Conservation (phyloP, 257 asterid genomes). For the Fraxinus anomala region DNA sequence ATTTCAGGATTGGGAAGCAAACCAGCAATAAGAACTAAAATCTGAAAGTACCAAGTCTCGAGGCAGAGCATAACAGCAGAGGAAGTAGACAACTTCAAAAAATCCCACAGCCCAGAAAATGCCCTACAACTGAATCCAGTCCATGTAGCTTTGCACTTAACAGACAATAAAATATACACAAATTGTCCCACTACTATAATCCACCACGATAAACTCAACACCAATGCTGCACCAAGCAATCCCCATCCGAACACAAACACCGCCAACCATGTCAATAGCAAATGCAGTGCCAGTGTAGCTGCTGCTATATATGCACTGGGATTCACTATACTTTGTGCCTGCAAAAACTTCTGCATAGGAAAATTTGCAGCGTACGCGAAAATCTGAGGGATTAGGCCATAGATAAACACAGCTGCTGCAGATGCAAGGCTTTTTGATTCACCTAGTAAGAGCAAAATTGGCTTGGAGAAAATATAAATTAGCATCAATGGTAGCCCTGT, state of each 20-base stretch:
- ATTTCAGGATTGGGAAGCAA: constrained; percentile 57
- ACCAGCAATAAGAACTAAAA: constrained; percentile 53
- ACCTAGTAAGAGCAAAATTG: constrained; percentile 50
- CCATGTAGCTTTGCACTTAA: constrained; percentile 53
- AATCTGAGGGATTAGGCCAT: constrained; percentile 63
- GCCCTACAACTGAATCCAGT: constrained; percentile 53
- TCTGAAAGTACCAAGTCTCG: constrained; percentile 65
- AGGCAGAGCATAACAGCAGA: constrained; percentile 68
- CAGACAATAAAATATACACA: constrained; percentile 42
- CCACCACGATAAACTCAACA: constrained; percentile 71
- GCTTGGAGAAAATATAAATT: constrained; percentile 46
- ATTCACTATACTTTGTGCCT: constrained; percentile 63
- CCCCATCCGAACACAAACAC: constrained; percentile 53
- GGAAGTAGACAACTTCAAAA: constrained; percentile 57
- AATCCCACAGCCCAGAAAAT: constrained; percentile 52
- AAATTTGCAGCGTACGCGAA: constrained; percentile 65
- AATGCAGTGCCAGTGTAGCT: constrained; percentile 41
- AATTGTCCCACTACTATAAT: constrained; percentile 55
- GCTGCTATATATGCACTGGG: constrained; percentile 65
- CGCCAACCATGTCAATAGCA: constrained; percentile 47
- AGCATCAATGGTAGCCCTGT: constrained; percentile 44
- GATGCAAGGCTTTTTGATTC: constrained; percentile 44
- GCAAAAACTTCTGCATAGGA: constrained; percentile 63
- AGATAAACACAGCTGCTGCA: constrained; percentile 51
- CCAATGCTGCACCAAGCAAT: constrained; percentile 53